phyloP scores from a whole-genome alignment of 2,329 filamentous ascomycete genomes.

The Penicillium sp. region DNA sequence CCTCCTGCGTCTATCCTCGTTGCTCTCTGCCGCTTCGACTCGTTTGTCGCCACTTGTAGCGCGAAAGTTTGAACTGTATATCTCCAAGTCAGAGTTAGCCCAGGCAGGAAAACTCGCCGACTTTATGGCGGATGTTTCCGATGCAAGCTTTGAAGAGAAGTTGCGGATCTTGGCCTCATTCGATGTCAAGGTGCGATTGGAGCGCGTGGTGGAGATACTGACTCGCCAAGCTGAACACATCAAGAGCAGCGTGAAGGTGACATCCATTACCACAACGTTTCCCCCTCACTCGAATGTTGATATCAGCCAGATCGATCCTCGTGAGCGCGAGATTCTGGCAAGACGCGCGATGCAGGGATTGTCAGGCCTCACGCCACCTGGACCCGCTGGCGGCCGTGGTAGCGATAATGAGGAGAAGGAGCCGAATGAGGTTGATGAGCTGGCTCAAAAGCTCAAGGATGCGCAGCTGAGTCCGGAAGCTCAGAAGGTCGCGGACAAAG shows the following conservation, averaged over 20 bases:
- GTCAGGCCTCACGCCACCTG: constrained; percentile 44
- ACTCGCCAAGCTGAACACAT: constrained; percentile 79
- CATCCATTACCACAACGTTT: constrained; percentile 70
- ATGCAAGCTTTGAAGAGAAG: constrained; percentile 87
- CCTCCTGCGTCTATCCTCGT: constrained; percentile 78
- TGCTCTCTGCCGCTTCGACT: constrained; percentile 71
- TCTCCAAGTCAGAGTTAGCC: constrained; percentile 75
- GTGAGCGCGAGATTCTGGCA: constrained; percentile 48
- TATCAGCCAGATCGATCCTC: constrained; percentile 53
- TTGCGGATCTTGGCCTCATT: constrained; percentile 80
- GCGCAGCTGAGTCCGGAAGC: constrained; percentile 82
- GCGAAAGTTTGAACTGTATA: constrained; percentile 82
- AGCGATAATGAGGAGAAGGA: constrained; percentile 72
- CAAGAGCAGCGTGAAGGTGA: constrained; percentile 85
- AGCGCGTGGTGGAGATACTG: constrained; percentile 80
- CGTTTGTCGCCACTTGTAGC: constrained; percentile 81
- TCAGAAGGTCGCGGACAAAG: constrained; percentile 84
- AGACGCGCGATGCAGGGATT: constrained; percentile 48
- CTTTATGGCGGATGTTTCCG: constrained; percentile 93
- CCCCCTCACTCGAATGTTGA: constrained; percentile 63
- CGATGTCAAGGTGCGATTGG: constrained; percentile 74
- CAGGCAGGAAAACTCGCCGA: constrained; percentile 88
- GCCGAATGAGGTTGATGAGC: constrained; percentile 83
- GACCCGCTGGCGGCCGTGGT: constrained; percentile 49
- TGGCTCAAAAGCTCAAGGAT: constrained; percentile 82